phyloP scores from a whole-genome alignment of 2,329 filamentous ascomycete genomes.

The Macrophomina tecta region DNA sequence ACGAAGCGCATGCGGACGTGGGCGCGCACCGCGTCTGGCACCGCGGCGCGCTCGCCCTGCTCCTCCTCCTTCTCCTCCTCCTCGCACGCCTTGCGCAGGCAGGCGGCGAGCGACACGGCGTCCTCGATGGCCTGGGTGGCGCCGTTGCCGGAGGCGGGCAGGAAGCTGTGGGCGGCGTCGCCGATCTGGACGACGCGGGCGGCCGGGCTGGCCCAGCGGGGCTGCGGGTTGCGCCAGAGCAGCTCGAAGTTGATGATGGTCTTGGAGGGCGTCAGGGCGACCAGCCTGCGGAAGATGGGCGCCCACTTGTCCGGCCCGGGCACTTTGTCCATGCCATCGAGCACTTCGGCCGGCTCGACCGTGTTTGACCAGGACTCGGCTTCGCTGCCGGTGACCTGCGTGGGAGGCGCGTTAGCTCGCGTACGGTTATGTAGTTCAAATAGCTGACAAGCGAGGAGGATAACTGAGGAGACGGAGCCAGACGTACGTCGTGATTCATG shows the following conservation, averaged over 20 bases:
- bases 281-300: conserved; percentile 53
- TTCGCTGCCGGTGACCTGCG: conserved; percentile 51
- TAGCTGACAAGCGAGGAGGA: background rate
- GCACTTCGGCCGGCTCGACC: conserved; percentile 53
- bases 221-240: conserved; percentile 55
- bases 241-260: conserved; percentile 58
- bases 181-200: conserved; percentile 54
- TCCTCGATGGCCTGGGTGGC: conserved; percentile 57
- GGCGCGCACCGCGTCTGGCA: conserved; percentile 46
- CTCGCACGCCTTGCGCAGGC: conserved; percentile 38
- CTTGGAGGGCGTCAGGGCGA: conserved; percentile 51
- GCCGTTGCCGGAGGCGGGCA: conserved; percentile 53
- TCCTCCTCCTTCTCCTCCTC: conserved; percentile 29
- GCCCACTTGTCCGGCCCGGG: conserved; percentile 52
- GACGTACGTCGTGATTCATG: conserved; percentile 54
- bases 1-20: conserved; percentile 54
- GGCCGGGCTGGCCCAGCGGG: conserved; percentile 51
- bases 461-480: conserved; percentile 17
- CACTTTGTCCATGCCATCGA: conserved; percentile 53
- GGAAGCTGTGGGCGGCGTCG: conserved; percentile 53
- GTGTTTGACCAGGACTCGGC: conserved; percentile 56
- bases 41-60: conserved; percentile 45
- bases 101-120: conserved; percentile 53
- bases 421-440: too few species aligned
- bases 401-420: background rate